Base-by-base conservation (phyloP, 176 grass and related monocot genomes). In the Elaeis guineensis region DNA sequence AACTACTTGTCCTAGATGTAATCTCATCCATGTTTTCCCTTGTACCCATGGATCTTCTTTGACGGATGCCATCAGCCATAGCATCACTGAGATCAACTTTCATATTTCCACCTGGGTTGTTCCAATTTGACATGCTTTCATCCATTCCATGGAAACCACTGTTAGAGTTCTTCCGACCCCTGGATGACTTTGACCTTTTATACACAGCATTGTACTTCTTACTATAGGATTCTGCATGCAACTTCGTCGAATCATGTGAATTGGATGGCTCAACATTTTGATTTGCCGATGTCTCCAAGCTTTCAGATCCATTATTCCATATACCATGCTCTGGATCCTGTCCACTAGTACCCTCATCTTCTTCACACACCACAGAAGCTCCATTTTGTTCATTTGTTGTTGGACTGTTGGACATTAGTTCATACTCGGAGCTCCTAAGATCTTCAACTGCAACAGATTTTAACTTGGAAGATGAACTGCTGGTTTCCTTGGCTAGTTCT, bases 101-200 rank as follows among this genome's bases (percentile, higher is more conserved):
- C 72, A 83, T 61, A 75, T 88, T 75, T 55, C 75, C 82, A 69
- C 44, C 80, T 75, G 79, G 72, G 17, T 89, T 59, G 6, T 86
- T 83, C 24, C 82, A 90, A 59, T 82, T 52, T 29, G 81, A 82
- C 64, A 81, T 91, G 70, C 75, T 91, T 69, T 97, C 92, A 19
- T 85, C 83, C 15, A 82, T 82, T 51, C 49, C 44, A 64, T 69
- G 52, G 49, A 62, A 66, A 79, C 84, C 80, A 77, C 51, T 78
- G 66, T 84, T 80, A 29, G 64, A 50, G 52, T 30, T 79, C 59
- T 88, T 87, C 72, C 22, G 80, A 23, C 65, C 58, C 71, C 75
- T 85, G 50, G 63, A 84, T 72, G 63, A 49, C 30, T 77, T 90
- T 53, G 70, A 88, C 67, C 92, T 90, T 73, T 44, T 88, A 79